Evolutionary conservation across 31 red algal genomes (phyloP).

Genomic region (Odonthalia washingtoniensis): DNA sequence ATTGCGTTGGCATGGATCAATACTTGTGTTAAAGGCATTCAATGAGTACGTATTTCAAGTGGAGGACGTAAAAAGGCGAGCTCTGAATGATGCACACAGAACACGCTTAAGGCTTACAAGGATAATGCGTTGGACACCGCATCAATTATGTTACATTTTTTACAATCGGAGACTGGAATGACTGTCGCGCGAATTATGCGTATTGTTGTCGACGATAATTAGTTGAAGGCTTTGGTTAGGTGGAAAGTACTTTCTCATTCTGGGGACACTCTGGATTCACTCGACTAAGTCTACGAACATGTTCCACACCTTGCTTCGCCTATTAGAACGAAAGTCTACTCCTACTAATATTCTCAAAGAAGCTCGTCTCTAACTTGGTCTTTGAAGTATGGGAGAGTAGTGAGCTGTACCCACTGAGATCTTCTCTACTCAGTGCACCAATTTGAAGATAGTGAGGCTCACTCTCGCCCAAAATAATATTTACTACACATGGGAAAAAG

Average conservation of each 20-base stretch:
- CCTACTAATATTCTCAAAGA: too few species aligned
- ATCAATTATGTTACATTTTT: not conserved
- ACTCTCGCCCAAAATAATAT: too few species aligned
- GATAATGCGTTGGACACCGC: not conserved
- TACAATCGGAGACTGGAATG: not conserved
- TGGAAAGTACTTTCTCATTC: not conserved
- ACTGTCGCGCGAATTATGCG: not conserved
- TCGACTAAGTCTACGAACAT: too few species aligned
- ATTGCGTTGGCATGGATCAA: not conserved
- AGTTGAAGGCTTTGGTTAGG: not conserved
- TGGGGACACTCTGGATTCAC: not conserved
- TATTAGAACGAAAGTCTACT: too few species aligned
- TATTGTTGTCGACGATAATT: not conserved
- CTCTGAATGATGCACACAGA: not conserved
- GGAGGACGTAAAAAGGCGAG: not conserved
- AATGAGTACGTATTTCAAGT: not conserved
- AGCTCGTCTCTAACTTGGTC: too few species aligned
- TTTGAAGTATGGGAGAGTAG: too few species aligned
- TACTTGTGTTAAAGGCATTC: not conserved
- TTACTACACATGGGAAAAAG: too few species aligned
- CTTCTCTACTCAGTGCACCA: too few species aligned
- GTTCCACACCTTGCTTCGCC: too few species aligned
- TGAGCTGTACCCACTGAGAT: too few species aligned
- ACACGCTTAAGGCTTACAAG: not conserved
- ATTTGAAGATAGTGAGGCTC: too few species aligned